phyloP scores from a whole-genome alignment of 495 filamentous ascomycete species.

The Haplographium delicatum region DNA sequence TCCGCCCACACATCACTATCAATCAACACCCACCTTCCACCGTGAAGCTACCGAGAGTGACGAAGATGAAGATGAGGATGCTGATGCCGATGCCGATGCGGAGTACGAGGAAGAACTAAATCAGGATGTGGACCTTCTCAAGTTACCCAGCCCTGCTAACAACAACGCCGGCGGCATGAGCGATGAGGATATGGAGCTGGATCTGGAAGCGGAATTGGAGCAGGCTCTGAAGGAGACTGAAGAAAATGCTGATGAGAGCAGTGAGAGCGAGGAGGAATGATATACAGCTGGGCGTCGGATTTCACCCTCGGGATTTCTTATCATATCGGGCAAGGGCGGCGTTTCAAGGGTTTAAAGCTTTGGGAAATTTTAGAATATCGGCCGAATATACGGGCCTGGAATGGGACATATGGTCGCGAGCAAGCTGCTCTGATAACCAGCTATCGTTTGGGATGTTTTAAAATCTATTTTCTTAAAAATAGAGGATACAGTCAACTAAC shows the following conservation, averaged over 20 bases:
- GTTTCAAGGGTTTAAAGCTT: no score
- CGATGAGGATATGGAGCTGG: constrained; percentile 25
- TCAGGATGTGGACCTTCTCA: constrained; percentile 24
- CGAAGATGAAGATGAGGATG: constrained; percentile 24
- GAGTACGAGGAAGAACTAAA: constrained; percentile 23
- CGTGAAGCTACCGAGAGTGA: constrained; percentile 16
- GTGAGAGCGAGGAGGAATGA: constrained; percentile 30
- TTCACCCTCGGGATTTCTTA: no score
- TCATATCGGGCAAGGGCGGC: no score
- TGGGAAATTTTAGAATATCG: no score
- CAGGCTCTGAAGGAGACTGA: constrained; percentile 15
- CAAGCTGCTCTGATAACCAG: no score
- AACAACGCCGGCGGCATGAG: constrained; percentile 19
- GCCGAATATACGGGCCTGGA: no score
- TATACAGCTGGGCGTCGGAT: no score
- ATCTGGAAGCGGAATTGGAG: constrained; percentile 27
- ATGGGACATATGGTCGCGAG: no score
- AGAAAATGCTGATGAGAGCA: constrained; percentile 20
- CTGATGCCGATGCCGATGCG: constrained; percentile 19
- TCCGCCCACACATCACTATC: constrained; percentile 1
- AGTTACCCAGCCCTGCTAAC: constrained; percentile 25
- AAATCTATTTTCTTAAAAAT: no score
- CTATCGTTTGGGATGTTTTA: no score
- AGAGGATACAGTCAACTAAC: no score
- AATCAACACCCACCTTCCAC: constrained; percentile 15